Evolutionary conservation across 2,329 filamentous ascomycete genomes (phyloP).

Genomic region (Talaromyces sp.): DNA sequence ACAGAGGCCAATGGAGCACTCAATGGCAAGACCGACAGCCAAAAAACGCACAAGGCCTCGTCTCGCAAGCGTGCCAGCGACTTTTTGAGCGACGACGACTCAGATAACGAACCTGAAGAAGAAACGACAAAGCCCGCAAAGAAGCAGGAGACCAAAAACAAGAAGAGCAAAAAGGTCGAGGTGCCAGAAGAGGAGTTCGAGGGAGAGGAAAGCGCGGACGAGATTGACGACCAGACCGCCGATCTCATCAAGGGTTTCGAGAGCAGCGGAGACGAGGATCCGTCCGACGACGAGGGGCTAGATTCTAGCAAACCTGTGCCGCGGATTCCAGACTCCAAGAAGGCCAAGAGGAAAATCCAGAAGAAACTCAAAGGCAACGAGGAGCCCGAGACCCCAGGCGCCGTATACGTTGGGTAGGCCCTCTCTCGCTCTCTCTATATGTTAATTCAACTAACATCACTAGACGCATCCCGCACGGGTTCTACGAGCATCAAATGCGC

Average conservation of each 20-base stretch:
- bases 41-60: slow-evolving; percentile 31
- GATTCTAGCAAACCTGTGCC: slow-evolving; percentile 42
- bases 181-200: slow-evolving; percentile 28
- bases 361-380: slow-evolving; percentile 46
- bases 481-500: slow-evolving; percentile 94
- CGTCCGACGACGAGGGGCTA: slow-evolving; percentile 39
- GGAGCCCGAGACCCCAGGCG: slow-evolving; percentile 54
- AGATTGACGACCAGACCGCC: slow-evolving; percentile 46
- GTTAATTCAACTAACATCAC: slow-evolving; percentile 12
- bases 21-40: slow-evolving; percentile 27
- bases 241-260: slow-evolving; percentile 52
- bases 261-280: slow-evolving; percentile 48
- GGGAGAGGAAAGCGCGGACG: slow-evolving; percentile 6
- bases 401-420: slow-evolving; percentile 72
- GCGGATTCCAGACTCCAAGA: slow-evolving; percentile 40
- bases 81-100: slow-evolving; percentile 40
- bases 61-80: slow-evolving; percentile 45
- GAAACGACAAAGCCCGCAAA: slow-evolving; percentile 12
- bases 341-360: slow-evolving; percentile 46
- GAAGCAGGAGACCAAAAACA: slow-evolving; percentile 40
- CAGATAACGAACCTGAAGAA: slow-evolving; percentile 16
- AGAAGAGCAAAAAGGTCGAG: slow-evolving; percentile 17
- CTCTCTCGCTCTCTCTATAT: slow-evolving; percentile 1
- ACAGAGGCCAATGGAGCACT: slow-evolving; percentile 15
- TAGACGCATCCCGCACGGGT: slow-evolving; percentile 81